Evolutionary conservation across 1,139 yeast species (phyloP), one percentile per base, ranked within the genome.

Genomic region (Hyphopichia pseudoburtonii): DNA sequence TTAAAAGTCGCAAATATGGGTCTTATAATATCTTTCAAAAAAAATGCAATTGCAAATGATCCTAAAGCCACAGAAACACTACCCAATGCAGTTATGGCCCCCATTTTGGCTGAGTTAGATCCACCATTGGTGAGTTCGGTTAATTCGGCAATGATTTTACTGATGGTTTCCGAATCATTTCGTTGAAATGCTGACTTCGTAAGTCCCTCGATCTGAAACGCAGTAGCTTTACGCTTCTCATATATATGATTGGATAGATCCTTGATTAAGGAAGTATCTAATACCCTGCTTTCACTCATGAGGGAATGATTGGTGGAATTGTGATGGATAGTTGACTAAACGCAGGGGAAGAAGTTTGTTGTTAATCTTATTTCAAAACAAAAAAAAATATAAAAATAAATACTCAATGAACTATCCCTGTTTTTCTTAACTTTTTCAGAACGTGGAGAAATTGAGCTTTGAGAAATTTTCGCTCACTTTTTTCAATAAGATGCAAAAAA

Each of bases 1-100:
- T 95, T 90, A 59, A 94, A 94, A 43, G 97, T 92, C 0, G 97
- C 94, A 51, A 94, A 70, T 14, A 94, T 96, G 0, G 99, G 97
- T 42, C 87, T 94, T 42, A 92, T 80, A 43, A 94, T 90, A 40
- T 83, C 87, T 42, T 88, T 94, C 37, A 94, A 65, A 53, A 88
- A 92, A 44, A 65, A 72, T 2, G 77, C 77, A 45, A 72, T 72
- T 3, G 75, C 74, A 55, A 70, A 66, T 4, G 74, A 66, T 3
- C 78, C 77, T 12, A 72, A 51, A 0, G 77, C 78, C 10, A 72
- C 76, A 2, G 74, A 66, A 19, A 72, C 78, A 49, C 75, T 67
- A 10, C 76, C 78, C 35, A 72, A 56, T 1, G 78, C 77, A 4
- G 78, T 72, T 12, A 72, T 70, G 4, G 77, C 76, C 0, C 78